phyloP scores from a whole-genome alignment of 1,284 basidiomycete genomes.

The Apiotrichum sp. region DNA sequence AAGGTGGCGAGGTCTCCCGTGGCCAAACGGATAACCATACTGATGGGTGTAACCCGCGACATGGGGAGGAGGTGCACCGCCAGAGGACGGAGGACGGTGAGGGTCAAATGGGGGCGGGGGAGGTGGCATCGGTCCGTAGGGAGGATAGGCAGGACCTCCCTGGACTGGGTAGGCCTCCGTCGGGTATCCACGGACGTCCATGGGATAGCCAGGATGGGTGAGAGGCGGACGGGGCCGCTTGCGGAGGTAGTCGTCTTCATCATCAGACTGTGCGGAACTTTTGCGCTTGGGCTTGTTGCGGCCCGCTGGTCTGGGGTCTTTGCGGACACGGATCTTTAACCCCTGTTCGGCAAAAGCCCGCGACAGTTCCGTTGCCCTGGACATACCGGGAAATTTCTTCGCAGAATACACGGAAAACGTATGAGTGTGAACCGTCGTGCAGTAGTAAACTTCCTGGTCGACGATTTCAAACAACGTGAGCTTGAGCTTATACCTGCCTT shows the following conservation, averaged over 20 bases:
- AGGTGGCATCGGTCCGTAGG: conserved; percentile 10
- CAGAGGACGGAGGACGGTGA: conserved; percentile 4
- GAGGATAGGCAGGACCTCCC: neutral
- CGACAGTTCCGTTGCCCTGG: conserved; percentile 80
- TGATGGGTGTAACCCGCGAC: neutral
- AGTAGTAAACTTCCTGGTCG: conserved; percentile 74
- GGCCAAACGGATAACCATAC: neutral
- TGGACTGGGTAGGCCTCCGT: conserved; percentile 3
- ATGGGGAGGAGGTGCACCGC: conserved; percentile 2
- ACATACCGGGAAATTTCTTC: conserved; percentile 86
- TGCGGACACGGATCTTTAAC: conserved; percentile 85
- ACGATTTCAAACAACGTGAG: conserved; percentile 89
- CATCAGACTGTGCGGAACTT: conserved; percentile 15
- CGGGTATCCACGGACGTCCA: conserved; percentile 8
- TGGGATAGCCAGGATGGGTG: conserved; percentile 4
- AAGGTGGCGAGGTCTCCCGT: conserved; percentile 1
- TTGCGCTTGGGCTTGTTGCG: conserved; percentile 18
- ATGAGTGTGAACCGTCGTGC: conserved; percentile 77
- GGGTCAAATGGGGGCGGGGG: conserved; percentile 8
- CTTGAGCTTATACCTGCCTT: conserved; percentile 81
- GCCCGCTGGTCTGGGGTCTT: conserved; percentile 53
- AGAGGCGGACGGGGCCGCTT: conserved; percentile 9
- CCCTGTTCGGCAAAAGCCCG: conserved; percentile 85
- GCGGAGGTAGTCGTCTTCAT: conserved; percentile 10
- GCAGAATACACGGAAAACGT: conserved; percentile 83